Evolutionary conservation across 495 filamentous ascomycete genomes (phyloP).

Genomic region (Sphaerosporella brunnea): DNA sequence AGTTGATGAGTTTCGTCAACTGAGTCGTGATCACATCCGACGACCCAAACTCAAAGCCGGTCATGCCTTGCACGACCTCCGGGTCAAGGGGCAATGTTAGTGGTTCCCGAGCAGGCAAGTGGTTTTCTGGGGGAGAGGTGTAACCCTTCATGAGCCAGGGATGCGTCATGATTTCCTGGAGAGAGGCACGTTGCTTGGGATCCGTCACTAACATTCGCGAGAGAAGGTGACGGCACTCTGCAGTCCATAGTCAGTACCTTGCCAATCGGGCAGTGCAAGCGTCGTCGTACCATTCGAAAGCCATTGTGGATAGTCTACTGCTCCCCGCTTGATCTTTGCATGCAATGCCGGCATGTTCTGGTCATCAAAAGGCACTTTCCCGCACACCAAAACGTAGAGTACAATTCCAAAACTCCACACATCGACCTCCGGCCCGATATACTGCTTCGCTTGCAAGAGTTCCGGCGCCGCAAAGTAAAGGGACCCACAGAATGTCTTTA

Average conservation of each 20-base stretch:
- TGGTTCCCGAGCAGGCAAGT: constrained; percentile 67
- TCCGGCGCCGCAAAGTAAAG: constrained; percentile 97
- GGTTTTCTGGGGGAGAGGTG: constrained; percentile 69
- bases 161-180: constrained; percentile 87
- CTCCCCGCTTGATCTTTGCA: constrained; percentile 95
- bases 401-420: constrained; percentile 99
- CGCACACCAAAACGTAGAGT: constrained; percentile 93
- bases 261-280: background rate
- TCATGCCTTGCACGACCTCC: constrained; percentile 78
- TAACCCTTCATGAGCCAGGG: constrained; percentile 97
- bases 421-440: constrained; percentile 92
- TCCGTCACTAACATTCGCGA: constrained; percentile 95
- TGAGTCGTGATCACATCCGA: constrained; percentile 65
- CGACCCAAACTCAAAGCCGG: constrained; percentile 89
- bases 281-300: constrained; percentile 56
- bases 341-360: constrained; percentile 98
- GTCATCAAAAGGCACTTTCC: constrained; percentile 97
- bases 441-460: constrained; percentile 79
- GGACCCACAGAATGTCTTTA: constrained; percentile 97
- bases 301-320: constrained; percentile 90
- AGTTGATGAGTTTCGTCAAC: constrained; percentile 67
- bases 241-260: constrained; percentile 1
- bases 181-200: constrained; percentile 65
- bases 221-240: constrained; percentile 87
- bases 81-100: constrained; percentile 68